Percentiles rank a stretch among this genome's conserved stretches.
phyloP scores from a whole-genome alignment of 192 early-diverging fungal genomes.

The Kappamyces sp. region DNA sequence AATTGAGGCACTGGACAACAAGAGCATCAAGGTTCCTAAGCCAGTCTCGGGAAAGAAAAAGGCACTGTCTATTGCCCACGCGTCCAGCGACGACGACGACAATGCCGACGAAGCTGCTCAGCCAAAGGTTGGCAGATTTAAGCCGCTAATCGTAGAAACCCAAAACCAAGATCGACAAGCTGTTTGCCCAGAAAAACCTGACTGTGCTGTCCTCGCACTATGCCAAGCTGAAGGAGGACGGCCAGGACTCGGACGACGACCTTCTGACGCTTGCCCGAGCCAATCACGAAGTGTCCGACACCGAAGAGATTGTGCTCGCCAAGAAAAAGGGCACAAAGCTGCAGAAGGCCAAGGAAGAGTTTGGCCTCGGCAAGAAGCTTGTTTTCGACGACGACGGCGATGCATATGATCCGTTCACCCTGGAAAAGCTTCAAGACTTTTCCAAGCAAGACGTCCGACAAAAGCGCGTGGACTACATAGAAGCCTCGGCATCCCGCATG shows the following conservation, averaged over 20 bases:
- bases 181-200: constrained; percentile 91
- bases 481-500: constrained; percentile 63
- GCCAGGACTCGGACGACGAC: constrained; percentile 64
- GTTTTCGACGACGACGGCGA: constrained; percentile 95
- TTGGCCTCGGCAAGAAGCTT: constrained; percentile 63
- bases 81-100: constrained; percentile 17
- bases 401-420: constrained; percentile 60
- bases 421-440: constrained; percentile 80
- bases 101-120: constrained; percentile 28
- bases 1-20: constrained; percentile 18
- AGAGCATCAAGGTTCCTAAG: constrained; percentile 32
- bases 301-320: constrained; percentile 21
- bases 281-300: constrained; percentile 69
- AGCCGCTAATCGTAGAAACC: constrained; percentile 40
- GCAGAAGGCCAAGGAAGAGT: constrained; percentile 60
- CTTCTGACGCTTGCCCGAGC: constrained; percentile 79
- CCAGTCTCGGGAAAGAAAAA: constrained; percentile 18
- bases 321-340: constrained; percentile 46
- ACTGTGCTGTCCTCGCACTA: constrained; percentile 89
- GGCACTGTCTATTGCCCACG: constrained; percentile 25
- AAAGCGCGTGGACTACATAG: constrained; percentile 66
- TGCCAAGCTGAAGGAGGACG: constrained; percentile 62
- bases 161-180: constrained; percentile 81
- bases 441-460: constrained; percentile 59
- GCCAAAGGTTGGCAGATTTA: constrained; percentile 29